phyloP scores from a whole-genome alignment of 2,329 filamentous ascomycete species.

The Penicillium sp. region DNA sequence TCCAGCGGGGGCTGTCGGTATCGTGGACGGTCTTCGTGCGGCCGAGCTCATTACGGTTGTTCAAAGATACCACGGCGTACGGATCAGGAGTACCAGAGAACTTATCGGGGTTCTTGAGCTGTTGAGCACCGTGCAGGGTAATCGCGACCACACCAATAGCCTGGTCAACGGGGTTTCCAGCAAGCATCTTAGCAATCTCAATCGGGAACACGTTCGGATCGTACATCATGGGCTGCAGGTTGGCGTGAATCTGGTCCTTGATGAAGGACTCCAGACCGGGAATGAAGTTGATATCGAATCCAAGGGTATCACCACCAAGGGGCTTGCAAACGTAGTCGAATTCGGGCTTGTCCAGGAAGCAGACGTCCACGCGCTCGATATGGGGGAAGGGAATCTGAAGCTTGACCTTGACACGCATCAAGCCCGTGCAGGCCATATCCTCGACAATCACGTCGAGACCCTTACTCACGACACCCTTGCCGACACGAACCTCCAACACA shows the following conservation, averaged over 20 bases:
- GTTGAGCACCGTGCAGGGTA: conserved; percentile 85
- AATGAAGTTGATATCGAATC: conserved; percentile 99
- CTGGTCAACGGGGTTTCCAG: conserved; percentile 89
- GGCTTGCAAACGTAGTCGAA: conserved; percentile 99
- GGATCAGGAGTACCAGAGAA: conserved; percentile 91
- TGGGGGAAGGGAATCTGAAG: conserved; percentile 94
- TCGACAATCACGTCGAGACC: conserved; percentile 96
- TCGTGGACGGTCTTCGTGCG: conserved; percentile 86
- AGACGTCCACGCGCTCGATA: conserved; percentile 91
- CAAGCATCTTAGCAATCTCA: conserved; percentile 96
- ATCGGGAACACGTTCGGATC: conserved; percentile 96
- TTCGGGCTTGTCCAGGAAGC: conserved; percentile 81
- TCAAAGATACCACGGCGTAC: conserved; percentile 81
- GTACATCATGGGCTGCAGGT: conserved; percentile 96
- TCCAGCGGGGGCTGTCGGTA: conserved; percentile 86
- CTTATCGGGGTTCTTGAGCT: conserved; percentile 92
- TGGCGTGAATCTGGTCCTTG: conserved; percentile 91
- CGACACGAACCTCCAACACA: conserved; percentile 88
- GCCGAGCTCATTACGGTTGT: conserved; percentile 75
- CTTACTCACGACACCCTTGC: conserved; percentile 96
- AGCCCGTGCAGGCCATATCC: conserved; percentile 91
- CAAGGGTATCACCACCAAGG: conserved; percentile 88
- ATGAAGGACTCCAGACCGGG: conserved; percentile 93
- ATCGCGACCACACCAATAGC: conserved; percentile 92
- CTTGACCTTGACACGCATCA: conserved; percentile 98